phyloP scores from a whole-genome alignment of 2,329 filamentous ascomycete genomes.

The Malbranchea cinnamomea region DNA sequence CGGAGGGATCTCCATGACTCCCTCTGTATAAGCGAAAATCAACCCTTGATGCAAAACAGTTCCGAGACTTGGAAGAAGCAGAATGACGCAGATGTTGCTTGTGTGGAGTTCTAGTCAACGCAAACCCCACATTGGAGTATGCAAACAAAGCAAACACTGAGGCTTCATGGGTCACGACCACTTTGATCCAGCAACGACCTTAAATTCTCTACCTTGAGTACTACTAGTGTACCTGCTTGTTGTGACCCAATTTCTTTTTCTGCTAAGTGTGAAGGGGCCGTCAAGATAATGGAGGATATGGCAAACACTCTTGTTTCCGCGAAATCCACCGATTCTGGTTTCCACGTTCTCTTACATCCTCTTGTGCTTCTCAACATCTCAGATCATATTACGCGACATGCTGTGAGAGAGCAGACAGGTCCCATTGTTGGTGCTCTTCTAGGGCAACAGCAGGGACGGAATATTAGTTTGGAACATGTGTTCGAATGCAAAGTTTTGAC shows the following conservation, averaged over 20 bases:
- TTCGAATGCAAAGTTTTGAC: constrained; percentile 59
- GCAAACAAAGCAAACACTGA: constrained; percentile 6
- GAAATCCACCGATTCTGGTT: constrained; percentile 55
- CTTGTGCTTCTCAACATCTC: constrained; percentile 92
- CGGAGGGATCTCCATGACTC: constrained; percentile 20
- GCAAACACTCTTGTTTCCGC: constrained; percentile 48
- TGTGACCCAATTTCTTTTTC: not conserved
- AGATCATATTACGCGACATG: constrained; percentile 88
- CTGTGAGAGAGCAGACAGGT: constrained; percentile 56
- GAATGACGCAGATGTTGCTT: not conserved
- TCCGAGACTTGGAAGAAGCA: not conserved
- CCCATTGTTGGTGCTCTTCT: constrained; percentile 78
- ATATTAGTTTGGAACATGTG: constrained; percentile 82
- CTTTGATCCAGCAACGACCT: not conserved
- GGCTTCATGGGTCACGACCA: not conserved
- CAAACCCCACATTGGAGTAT: constrained; percentile 6
- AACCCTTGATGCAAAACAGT: not conserved
- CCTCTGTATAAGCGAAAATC: not conserved
- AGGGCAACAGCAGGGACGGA: constrained; percentile 78
- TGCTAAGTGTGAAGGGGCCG: not conserved
- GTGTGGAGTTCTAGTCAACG: constrained; percentile 11
- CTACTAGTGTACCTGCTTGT: not conserved
- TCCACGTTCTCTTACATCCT: constrained; percentile 76
- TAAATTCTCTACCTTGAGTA: not conserved
- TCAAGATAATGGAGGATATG: constrained; percentile 32